Evolutionary conservation across 179 eudicot species (phyloP), one percentile per base, ranked within the genome.

Genomic region (Beta corolliflora): DNA sequence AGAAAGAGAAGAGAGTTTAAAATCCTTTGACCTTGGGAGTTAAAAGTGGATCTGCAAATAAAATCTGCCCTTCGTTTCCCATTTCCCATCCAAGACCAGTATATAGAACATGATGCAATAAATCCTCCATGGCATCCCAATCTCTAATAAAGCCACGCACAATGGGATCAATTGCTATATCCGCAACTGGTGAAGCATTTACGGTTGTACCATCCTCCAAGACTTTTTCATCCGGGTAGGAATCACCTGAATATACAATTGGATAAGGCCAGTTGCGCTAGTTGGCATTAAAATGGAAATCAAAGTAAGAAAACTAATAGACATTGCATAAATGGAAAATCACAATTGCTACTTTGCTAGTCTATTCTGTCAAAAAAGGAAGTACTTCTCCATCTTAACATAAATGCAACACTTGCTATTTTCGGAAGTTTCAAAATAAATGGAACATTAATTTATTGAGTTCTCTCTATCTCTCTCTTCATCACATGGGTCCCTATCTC

Each of bases 81-180:
- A 92, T 88, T 85, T 93, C 98, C 94, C 98, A 92, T 73, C 97
- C 98, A 70, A 93, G 90, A 76, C 92, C 92, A 63, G 80, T 85
- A 77, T 93, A 93, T 23, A 92, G 83, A 78, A 92, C 91, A 81
- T 93, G 93, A 81, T 88, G 93, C 80, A 93, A 78, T 67, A 93
- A 86, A 89, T 93, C 98, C 87, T 93, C 98, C 91, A 93, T 87
- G 78, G 98, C 98, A 80, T 92, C 98, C 97, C 96, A 92, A 70
- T 93, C 94, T 77, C 86, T 91, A 44, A 90, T 76, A 83, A 92
- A 93, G 41, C 98, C 98, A 80, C 94, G 91, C 48, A 85, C 93
- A 83, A 93, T 81, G 46, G 97, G 97, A 73, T 93, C 96, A 79
- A 92, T 87, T 66, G 84, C 84, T 67, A 81, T 55, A 50, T 88